A percentile compares a stretch with the other conserved stretches of the same genome.
Evolutionary conservation across 768 basidiomycete genomes (phyloP).

Genomic region (Fomitopsis pulvina): DNA sequence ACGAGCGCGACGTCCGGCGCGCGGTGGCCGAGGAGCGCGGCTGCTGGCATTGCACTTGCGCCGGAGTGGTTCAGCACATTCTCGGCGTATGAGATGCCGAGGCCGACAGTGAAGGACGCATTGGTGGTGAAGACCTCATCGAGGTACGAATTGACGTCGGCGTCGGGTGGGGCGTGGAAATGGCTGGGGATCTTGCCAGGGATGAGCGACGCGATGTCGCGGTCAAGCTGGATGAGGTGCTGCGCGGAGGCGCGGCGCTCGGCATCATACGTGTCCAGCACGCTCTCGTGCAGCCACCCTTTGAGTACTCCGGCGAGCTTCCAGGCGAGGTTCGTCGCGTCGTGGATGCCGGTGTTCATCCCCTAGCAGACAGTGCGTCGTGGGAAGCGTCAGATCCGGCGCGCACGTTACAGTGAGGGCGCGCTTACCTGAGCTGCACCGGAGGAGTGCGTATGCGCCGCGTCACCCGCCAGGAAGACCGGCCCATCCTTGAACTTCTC

Average conservation of each 20-base stretch:
- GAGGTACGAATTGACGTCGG: background rate
- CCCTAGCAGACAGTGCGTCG: background rate
- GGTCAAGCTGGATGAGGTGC: background rate
- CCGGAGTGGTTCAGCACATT: background rate
- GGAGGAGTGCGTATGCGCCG: background rate
- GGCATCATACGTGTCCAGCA: background rate
- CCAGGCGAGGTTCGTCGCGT: constrained; percentile 2
- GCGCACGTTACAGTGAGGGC: background rate
- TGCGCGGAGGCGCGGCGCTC: background rate
- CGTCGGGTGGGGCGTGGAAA: background rate
- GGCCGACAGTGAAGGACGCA: background rate
- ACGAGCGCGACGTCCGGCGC: background rate
- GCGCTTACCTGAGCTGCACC: background rate
- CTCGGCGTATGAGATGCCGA: background rate
- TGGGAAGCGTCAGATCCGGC: background rate
- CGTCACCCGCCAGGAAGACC: background rate
- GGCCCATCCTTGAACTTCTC: background rate
- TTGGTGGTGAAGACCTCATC: background rate
- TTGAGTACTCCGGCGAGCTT: background rate
- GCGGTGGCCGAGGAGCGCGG: background rate
- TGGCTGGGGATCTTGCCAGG: background rate
- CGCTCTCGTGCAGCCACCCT: background rate
- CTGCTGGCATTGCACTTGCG: background rate
- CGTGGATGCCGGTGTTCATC: background rate
- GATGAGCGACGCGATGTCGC: background rate